phyloP scores from a whole-genome alignment of 148 eudicot genomes.

The Chenopodium quinoa region DNA sequence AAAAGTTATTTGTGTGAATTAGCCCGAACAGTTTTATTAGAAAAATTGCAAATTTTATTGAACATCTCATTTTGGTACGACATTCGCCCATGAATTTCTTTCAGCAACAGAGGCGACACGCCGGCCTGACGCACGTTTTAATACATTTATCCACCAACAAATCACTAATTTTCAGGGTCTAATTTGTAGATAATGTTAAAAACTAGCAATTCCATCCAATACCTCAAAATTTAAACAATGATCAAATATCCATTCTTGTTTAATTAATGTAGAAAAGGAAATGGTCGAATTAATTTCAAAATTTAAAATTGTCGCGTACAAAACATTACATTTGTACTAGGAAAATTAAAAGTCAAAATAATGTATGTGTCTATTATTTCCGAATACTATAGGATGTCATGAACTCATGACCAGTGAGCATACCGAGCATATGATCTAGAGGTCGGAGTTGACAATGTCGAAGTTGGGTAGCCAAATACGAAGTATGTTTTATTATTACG shows the following conservation, averaged over 20 bases:
- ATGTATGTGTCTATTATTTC: too few relatives aligned
- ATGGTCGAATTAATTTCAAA: too few relatives aligned
- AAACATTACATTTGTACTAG: too few relatives aligned
- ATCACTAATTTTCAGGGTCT: background rate
- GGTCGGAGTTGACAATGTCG: background rate
- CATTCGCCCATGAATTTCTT: too few relatives aligned
- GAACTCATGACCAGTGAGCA: background rate
- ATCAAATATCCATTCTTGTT: background rate
- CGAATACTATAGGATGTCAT: too few relatives aligned
- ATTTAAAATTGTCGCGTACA: too few relatives aligned
- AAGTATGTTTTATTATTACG: background rate
- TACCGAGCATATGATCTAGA: too few relatives aligned
- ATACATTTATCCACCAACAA: background rate
- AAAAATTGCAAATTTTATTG: background rate
- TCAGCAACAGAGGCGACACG: background rate
- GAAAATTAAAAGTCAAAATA: background rate
- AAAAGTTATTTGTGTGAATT: background rate
- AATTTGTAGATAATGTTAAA: background rate
- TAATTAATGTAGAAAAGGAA: too few relatives aligned
- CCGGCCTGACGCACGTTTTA: background rate
- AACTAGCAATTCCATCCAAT: too few relatives aligned
- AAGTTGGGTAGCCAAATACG: background rate
- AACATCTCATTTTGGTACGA: background rate
- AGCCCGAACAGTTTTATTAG: background rate
- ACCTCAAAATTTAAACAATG: too few relatives aligned